Evolutionary conservation across 2,329 filamentous ascomycete genomes (phyloP).

Genomic region (Arthrocladium fulminans): DNA sequence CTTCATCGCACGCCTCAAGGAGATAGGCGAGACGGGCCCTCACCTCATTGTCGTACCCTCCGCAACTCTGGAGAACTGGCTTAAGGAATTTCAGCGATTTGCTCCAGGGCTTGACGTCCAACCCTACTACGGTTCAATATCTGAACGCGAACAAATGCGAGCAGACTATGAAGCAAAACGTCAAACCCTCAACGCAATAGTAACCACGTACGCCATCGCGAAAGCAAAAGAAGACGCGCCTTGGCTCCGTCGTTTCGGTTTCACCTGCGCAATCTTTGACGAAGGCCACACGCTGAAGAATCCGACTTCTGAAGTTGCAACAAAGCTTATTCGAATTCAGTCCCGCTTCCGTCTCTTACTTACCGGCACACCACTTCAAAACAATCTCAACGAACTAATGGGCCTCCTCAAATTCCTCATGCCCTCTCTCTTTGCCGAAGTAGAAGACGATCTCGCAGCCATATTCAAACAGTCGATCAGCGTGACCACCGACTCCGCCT

Average conservation of each 20-base stretch:
- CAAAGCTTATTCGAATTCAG: constrained; percentile 65
- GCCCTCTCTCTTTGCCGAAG: constrained; percentile 68
- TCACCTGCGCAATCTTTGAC: constrained; percentile 66
- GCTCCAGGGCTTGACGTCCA: constrained; percentile 66
- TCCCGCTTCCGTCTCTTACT: constrained; percentile 79
- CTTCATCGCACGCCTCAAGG: constrained; percentile 73
- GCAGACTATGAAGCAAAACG: constrained; percentile 56
- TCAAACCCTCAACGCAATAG: constrained; percentile 56
- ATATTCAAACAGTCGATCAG: constrained; percentile 91
- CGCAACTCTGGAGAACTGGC: constrained; percentile 93
- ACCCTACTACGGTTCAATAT: constrained; percentile 63
- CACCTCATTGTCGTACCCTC: constrained; percentile 85
- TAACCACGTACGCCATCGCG: constrained; percentile 64
- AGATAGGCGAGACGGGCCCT: constrained; percentile 58
- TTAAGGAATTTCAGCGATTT: constrained; percentile 80
- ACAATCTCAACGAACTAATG: constrained; percentile 87
- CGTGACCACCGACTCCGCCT: constrained; percentile 53
- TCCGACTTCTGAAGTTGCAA: constrained; percentile 70
- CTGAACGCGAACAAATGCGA: constrained; percentile 59
- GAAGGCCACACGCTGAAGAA: constrained; percentile 94
- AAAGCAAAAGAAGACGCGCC: constrained; percentile 52
- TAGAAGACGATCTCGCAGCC: constrained; percentile 68
- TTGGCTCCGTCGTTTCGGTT: constrained; percentile 53
- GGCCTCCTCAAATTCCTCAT: constrained; percentile 91
- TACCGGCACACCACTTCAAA: constrained; percentile 87